phyloP scores from a whole-genome alignment of 345 rosid species.

The Citrus sinensis region DVS_A1.0 CM039161.1:17776501-17777000 shows the following conservation, averaged over 20 bases:
- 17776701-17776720: background rate
- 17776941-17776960: conserved; percentile 46
- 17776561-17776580: background rate
- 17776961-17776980: conserved; percentile 37
- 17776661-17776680: background rate
- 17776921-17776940: conserved; percentile 40
- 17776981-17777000: conserved; percentile 51
- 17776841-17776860: conserved; percentile 86
- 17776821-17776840: conserved; percentile 83
- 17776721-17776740: conserved; percentile 9
- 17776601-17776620: background rate
- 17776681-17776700: background rate
- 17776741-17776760: conserved; percentile 36
- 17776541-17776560: background rate
- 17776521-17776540: background rate
- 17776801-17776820: conserved; percentile 63
- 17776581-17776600: background rate
- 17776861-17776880: conserved; percentile 87
- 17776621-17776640: background rate
- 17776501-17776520: conserved; percentile 32
- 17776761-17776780: conserved; percentile 47
- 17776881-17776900: conserved; percentile 56
- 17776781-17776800: conserved; percentile 73
- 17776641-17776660: background rate
- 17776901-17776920: conserved; percentile 12